Base-by-base conservation (phyloP, 2,329 filamentous ascomycete genomes). In the Fusarium sp. region DNA sequence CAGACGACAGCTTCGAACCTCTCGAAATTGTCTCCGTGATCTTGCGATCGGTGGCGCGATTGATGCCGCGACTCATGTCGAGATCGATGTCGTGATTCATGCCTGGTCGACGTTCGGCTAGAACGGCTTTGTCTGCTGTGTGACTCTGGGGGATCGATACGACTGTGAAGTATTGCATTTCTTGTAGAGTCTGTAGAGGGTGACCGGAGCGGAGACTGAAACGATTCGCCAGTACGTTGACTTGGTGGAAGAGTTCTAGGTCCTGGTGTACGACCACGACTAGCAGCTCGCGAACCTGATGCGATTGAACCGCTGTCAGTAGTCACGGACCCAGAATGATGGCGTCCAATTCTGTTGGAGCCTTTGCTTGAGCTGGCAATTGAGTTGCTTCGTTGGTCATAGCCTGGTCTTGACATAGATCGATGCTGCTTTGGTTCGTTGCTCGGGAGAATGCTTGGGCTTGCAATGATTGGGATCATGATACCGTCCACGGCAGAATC, bases 351-450 rank as follows among this genome's bases (percentile, higher is more conserved):
- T 24, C 24, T 24, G 24, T 24, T 24, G 24, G 24, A 8, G 24
- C 24, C 24, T 24, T 24, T 24, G 24, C 24, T 24, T 24, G 24
- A 24, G 7, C 24, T 24, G 24, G 8, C 32, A 2, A 21, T 52
- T 1, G 66, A 70, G 23, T 68, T 67, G 32, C 60, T 61, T 4
- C 66, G 57, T 17, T 69, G 63, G 10, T 57, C 53, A 23, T 42
- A n/a, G 7, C 32, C 38, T 9, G 24, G 24, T 8, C 24, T 24
- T 7, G 24, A 24, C 24, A 24, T 8, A 9, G 24, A 24, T 24
- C 24, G 24, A 24, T 24, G 24, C 24, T 24, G 24, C 24, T 24
- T 24, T 24, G 24, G 24, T 7, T 24, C 24, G 24, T 24, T 24
- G 24, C 24, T 24, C 24, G 4, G 24, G 11, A 68, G 44, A 20